Percentiles rank a stretch among this genome's conserved stretches.
Conservation (phyloP, 768 basidiomycete species). For the Exidia glandulosa region DNA sequence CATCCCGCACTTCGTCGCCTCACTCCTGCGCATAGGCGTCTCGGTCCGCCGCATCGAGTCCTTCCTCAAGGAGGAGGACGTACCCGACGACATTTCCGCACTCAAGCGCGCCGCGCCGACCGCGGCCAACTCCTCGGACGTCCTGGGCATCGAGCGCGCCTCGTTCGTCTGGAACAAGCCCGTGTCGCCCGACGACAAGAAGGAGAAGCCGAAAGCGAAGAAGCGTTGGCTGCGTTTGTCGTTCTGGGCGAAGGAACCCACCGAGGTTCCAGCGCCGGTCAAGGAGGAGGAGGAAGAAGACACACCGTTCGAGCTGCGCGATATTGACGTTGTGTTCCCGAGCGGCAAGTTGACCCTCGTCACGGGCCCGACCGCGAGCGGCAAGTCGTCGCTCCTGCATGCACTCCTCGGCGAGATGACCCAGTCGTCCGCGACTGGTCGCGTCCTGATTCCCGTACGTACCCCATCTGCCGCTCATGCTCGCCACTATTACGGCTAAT, state of each 20-base stretch:
- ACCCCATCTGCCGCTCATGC: too few relatives aligned
- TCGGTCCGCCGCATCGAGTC: constrained; percentile 27
- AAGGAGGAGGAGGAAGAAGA: constrained; percentile 15
- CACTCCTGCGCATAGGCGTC: constrained; percentile 14
- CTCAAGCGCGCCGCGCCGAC: constrained; percentile 14
- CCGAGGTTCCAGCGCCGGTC: constrained; percentile 12
- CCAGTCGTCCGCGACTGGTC: constrained; percentile 30
- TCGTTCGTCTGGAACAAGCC: constrained; percentile 18
- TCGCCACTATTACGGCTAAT: too few relatives aligned
- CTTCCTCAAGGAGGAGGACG: constrained; percentile 27
- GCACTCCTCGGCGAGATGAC: constrained; percentile 67
- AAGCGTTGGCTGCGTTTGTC: neutral
- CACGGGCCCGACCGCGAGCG: constrained; percentile 22
- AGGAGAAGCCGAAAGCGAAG: constrained; percentile 2
- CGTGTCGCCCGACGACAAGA: constrained; percentile 7
- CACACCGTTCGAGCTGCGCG: constrained; percentile 19
- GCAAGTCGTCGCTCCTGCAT: constrained; percentile 13
- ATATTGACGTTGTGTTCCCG: constrained; percentile 25
- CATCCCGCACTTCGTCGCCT: constrained; percentile 4
- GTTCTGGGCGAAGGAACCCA: constrained; percentile 2
- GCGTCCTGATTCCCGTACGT: constrained; percentile 52
- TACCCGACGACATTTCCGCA: constrained; percentile 22
- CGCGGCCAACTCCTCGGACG: constrained; percentile 4
- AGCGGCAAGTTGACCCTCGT: constrained; percentile 25
- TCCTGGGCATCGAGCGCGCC: constrained; percentile 23